These are phyloP conservation scores for Calendula officinalis DNA, from an alignment of 129 eudicot genomes.

Conservation along the genomic window DNA sequence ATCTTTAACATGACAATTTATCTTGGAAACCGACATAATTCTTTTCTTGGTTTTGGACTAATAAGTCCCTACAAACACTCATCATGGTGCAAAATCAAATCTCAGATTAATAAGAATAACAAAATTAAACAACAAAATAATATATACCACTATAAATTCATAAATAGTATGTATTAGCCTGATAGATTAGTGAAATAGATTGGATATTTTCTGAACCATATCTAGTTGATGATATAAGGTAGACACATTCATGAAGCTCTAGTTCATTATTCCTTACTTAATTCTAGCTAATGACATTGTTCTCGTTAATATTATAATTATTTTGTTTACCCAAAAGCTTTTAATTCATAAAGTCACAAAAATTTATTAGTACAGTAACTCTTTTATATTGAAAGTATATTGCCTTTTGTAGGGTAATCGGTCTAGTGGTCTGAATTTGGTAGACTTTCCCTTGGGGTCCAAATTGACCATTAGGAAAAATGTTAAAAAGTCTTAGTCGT, in stretches of 20 bases:
- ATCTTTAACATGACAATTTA: constrained; percentile 21
- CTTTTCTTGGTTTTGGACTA: neutral
- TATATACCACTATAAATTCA: neutral
- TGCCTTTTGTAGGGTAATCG: neutral
- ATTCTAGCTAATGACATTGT: neutral
- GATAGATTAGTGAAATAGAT: neutral
- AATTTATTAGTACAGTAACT: neutral
- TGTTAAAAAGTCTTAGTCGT: neutral
- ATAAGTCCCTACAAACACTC: neutral
- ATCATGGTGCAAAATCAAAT: too few species aligned
- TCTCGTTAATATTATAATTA: neutral
- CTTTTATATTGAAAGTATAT: neutral
- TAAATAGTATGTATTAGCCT: constrained; percentile 3
- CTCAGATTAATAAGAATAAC: too few species aligned
- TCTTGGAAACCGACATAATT: constrained; percentile 10
- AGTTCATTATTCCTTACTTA: neutral
- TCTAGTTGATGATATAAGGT: constrained; percentile 11
- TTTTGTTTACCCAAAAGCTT: neutral
- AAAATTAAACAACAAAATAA: too few species aligned
- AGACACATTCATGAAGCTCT: constrained; percentile 14
- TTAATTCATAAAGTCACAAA: neutral
- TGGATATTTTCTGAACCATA: neutral
- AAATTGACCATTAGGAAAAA: constrained; percentile 14
- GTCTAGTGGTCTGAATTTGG: neutral
- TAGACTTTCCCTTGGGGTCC: constrained; percentile 15